A percentile compares a stretch with the other conserved stretches of the same genome.
Evolutionary conservation across 495 filamentous ascomycete genomes (phyloP).

Genomic region (Hypomontagnella monticulosa): DNA sequence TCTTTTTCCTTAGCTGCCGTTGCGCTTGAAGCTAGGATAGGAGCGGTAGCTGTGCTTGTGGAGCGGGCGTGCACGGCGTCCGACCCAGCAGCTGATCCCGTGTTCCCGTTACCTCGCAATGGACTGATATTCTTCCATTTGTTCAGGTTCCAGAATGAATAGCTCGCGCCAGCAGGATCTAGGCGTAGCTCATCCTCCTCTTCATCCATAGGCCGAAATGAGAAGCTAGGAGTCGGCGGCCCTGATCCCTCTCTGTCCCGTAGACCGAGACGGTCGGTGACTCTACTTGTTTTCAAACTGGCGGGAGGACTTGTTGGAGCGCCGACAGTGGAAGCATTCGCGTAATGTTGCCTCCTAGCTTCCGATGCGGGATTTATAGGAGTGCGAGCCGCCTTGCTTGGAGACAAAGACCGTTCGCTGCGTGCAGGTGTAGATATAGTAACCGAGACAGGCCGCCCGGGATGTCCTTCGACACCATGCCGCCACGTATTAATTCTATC

Average conservation of each 20-base stretch:
- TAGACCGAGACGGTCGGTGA: constrained; percentile 21
- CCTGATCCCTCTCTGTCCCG: constrained; percentile 31
- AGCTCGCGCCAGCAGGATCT: constrained; percentile 42
- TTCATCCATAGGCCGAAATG: constrained; percentile 44
- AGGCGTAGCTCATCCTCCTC: constrained; percentile 44
- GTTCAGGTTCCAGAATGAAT: constrained; percentile 58
- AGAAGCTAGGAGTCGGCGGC: constrained; percentile 54
- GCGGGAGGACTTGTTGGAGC: constrained; percentile 30
- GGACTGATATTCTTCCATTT: constrained; percentile 54
- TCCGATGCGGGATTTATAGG: constrained; percentile 54
- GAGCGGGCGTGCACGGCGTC: constrained; percentile 25
- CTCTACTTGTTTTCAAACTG: constrained; percentile 27
- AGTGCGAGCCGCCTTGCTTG: constrained; percentile 52
- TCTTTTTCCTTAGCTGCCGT: constrained; percentile 8
- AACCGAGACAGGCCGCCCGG: constrained; percentile 47
- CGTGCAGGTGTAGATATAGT: constrained; percentile 48
- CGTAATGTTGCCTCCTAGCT: constrained; percentile 54
- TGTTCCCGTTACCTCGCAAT: constrained; percentile 36
- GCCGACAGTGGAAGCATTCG: constrained; percentile 33
- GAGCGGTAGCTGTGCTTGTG: constrained; percentile 9
- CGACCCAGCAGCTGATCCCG: constrained; percentile 5
- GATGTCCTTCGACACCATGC: constrained; percentile 69
- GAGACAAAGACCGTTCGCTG: constrained; percentile 61
- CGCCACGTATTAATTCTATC: constrained; percentile 95
- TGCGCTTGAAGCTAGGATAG: constrained; percentile 1